Percentiles rank a stretch among this genome's conserved stretches.
Evolutionary conservation across 169 alveolate genomes (phyloP).

Genomic region (Cryptosporidium ubiquitum): DNA sequence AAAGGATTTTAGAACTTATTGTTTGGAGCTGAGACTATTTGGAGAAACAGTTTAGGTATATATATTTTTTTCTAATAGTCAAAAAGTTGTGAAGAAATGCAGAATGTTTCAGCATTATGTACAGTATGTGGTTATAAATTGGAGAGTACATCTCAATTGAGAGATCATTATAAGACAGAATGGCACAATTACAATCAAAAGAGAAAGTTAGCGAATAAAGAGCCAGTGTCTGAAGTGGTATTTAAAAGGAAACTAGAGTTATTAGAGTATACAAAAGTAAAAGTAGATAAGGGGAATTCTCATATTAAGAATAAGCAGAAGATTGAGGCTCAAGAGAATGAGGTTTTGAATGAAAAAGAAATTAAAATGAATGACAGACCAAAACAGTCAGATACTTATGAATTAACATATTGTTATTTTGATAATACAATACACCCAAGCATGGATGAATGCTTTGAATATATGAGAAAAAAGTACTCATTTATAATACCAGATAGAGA

Average conservation of each 20-base stretch:
- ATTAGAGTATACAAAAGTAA: conserved; percentile 41
- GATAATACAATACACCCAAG: conserved; percentile 76
- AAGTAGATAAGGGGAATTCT: conserved; percentile 43
- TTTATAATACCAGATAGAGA: conserved; percentile 81
- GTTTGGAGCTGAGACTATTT: too few relatives aligned
- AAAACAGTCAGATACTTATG: conserved; percentile 39
- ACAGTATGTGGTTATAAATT: conserved; percentile 49
- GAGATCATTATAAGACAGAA: conserved; percentile 84
- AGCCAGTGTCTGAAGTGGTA: conserved; percentile 74
- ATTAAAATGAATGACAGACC: background rate
- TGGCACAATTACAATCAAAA: conserved; percentile 88
- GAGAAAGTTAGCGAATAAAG: conserved; percentile 80
- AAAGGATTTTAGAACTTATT: too few relatives aligned
- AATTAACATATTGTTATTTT: conserved; percentile 77
- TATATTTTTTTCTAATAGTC: background rate
- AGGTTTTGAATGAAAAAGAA: background rate
- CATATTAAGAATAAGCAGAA: conserved; percentile 26
- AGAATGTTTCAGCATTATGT: conserved; percentile 26
- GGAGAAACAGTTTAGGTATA: background rate
- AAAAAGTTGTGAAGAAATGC: conserved; percentile 1
- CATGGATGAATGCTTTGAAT: conserved; percentile 76
- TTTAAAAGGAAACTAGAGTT: conserved; percentile 75
- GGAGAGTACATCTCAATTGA: background rate
- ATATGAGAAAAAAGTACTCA: conserved; percentile 78
- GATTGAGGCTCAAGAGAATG: background rate